Evolutionary conservation across 371 early-diverging fungal species (phyloP), one percentile per base, ranked within the genome.

Genomic region (Syncephalastrum sp.): DNA sequence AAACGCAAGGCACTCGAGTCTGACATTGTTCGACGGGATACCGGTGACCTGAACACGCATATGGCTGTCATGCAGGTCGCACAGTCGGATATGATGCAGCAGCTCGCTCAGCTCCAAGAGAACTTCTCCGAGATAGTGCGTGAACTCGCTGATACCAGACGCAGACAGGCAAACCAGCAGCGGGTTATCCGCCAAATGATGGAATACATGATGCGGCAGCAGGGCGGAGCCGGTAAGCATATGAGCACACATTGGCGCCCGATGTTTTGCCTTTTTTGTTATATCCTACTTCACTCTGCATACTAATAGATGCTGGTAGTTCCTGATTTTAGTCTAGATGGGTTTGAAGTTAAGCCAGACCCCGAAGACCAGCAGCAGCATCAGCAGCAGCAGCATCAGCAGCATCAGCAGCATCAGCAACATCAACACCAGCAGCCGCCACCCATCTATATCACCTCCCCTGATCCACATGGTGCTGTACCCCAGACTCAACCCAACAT

Each of bases 1-100:
- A 90, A 89, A 65, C 82, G 94, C 53, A 92, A 93, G 67, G 81
- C 93, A 10, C 85, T 91, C 77, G 93, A 94, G 55, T 77, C 89
- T 7, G 74, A 84, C 59, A 69, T 81, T 7, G 69, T 83, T 56
- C 70, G 90, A 45, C 76, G 90, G 54, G 91, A 91, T 42, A 80
- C 83, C 12, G 87, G 88, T 10, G 93, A 92, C 59, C 49, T 91
- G 44, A 82, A 86, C 25, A 73, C 79, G 5, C 87, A 87, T 64
- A 71, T 92, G 56, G 82, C 85, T 15, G 74, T 88, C 67, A 70
- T 94, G 63, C 90, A 91, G 62, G 76, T 81, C 21, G 79, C 87
- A 8, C 92, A 91, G 61, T 70, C 81, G n/a, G 91, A 91, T 47
- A 77, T 92, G 63, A 68, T 83, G 50, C 86, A 87, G 68, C 88